Evolutionary conservation across 2,329 filamentous ascomycete genomes (phyloP).

Genomic region (Neofusicoccum ribis): DNA sequence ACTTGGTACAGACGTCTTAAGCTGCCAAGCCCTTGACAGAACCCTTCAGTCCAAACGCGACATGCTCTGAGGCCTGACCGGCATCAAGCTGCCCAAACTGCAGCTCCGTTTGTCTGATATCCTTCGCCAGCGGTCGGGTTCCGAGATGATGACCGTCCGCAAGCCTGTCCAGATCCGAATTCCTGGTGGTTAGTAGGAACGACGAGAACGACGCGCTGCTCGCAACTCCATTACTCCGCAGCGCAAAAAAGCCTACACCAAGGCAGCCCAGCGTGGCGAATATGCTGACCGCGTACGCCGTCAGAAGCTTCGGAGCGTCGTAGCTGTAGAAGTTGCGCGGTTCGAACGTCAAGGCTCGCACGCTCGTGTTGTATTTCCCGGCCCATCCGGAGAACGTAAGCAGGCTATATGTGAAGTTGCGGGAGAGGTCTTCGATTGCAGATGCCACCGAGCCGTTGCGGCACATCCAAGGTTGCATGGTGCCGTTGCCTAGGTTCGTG

Average conservation of each 20-base stretch:
- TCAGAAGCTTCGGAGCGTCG: neutral
- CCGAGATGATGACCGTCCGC: neutral
- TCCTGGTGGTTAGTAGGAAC: neutral
- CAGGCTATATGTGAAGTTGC: neutral
- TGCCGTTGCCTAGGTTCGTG: neutral
- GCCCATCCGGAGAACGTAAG: neutral
- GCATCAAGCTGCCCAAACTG: neutral
- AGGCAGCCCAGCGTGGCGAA: neutral
- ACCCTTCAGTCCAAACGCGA: neutral
- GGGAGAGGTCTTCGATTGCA: neutral
- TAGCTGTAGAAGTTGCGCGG: neutral
- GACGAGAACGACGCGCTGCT: neutral
- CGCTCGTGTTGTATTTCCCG: neutral
- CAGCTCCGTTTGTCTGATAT: neutral
- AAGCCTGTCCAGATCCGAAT: neutral
- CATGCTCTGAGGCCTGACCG: neutral
- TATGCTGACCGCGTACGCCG: neutral
- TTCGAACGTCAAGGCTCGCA: neutral
- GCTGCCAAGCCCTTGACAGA: too few relatives aligned
- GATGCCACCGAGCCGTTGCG: neutral
- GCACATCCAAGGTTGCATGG: neutral
- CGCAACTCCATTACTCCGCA: neutral
- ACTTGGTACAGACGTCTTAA: too few relatives aligned
- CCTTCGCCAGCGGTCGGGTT: neutral
- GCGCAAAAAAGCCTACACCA: neutral